Percentiles rank a stretch among this genome's conserved stretches.
Evolutionary conservation across 768 basidiomycete genomes (phyloP).

Genomic region (Serendipita sp.): DNA sequence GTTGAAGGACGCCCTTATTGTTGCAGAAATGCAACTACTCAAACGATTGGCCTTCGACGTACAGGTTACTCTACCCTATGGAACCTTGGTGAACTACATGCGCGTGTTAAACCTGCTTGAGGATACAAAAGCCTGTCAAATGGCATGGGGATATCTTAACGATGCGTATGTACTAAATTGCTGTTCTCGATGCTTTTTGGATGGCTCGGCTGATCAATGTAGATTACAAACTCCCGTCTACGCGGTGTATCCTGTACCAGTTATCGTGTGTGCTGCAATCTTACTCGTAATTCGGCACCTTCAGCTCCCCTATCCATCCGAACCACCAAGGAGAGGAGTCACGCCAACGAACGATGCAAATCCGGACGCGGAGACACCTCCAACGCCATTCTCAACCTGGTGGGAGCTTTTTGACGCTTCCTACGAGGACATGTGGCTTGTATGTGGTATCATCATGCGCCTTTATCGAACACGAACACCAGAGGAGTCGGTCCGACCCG

Average conservation of each 20-base stretch:
- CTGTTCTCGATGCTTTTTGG: not conserved
- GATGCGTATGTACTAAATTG: conserved; percentile 62
- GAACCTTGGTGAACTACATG: conserved; percentile 87
- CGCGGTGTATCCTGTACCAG: conserved; percentile 74
- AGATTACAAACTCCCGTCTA: conserved; percentile 92
- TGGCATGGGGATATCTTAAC: conserved; percentile 90
- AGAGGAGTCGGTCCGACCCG: conserved; percentile 30
- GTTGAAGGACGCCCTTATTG: conserved; percentile 83
- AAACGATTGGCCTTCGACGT: conserved; percentile 95
- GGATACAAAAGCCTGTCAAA: conserved; percentile 50
- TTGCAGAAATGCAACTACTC: conserved; percentile 93
- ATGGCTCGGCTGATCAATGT: not conserved
- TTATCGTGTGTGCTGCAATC: conserved; percentile 82
- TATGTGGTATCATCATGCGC: conserved; percentile 72
- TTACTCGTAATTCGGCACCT: conserved; percentile 61
- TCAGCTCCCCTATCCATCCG: conserved; percentile 57
- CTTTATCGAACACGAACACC: conserved; percentile 45
- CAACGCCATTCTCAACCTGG: conserved; percentile 31
- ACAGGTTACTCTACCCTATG: conserved; percentile 83
- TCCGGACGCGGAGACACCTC: conserved; percentile 17
- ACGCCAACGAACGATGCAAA: too few species aligned
- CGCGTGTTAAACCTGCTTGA: conserved; percentile 73
- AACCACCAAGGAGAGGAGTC: conserved; percentile 30
- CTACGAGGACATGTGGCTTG: conserved; percentile 77
- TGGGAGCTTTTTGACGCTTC: conserved; percentile 88